Evolutionary conservation across 2,329 filamentous ascomycete genomes (phyloP), one percentile per base, ranked within the genome.

Genomic region (Epichloe festucae): DNA sequence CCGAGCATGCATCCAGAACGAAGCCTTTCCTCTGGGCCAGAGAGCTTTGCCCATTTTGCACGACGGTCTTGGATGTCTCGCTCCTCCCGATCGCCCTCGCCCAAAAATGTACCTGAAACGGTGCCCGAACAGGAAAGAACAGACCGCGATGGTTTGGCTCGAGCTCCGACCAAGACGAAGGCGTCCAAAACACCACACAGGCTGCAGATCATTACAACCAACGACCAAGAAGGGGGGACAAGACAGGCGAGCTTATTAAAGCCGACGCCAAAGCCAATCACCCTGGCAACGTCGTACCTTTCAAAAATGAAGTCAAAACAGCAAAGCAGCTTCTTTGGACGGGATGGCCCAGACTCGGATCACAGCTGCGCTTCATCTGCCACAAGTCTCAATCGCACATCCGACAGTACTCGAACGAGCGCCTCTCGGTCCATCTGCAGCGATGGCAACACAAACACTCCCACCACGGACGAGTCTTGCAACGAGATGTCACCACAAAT

Each of bases 261-360:
- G 53, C 56, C 66, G 54, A 60, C 62, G 21, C 64, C 69, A 31
- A 69, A 67, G 41, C 63, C 68, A 2, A 62, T 74, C 48, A 69
- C 65, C 48, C 70, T 72, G 48, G 70, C 75, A 47, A 72, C 67
- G 54, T 65, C 65, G 41, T 79, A 77, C 59, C 65, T 81, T 49
- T 72, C 69, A 53, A 78, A 70, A 60, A 73, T 78, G 54, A 70
- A 66, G 55, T 59, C 60, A 31, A 77, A 76, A 59, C 68, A 72
- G 51, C 71, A 73, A 44, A 68, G 69, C 40, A 65, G 64, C 53
- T 67, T 73, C 38, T 65, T 67, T 52, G 63, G 63, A 43, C 65
- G 62, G 50, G 64, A 64, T 49, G 63, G 59, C 55, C 60, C 61
- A 49, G 67, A 67, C 49, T 69, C 65, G 10, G 68, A 73, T 53